Evolutionary conservation across 2,329 filamentous ascomycete species (phyloP).

Genomic region (Ophiostoma piceae): DNA sequence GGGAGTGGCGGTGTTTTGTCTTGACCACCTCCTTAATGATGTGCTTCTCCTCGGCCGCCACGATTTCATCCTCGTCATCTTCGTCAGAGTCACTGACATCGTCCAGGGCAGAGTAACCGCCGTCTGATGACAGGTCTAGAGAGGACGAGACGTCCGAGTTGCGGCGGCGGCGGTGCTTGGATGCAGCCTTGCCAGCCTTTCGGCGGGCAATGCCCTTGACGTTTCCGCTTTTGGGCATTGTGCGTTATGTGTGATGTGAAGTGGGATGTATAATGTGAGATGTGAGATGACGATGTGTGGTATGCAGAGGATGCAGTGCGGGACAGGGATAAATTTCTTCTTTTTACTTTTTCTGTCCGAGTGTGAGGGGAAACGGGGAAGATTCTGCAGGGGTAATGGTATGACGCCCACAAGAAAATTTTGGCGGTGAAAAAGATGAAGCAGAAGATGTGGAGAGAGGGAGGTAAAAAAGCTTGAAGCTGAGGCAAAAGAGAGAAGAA

Average conservation of each 20-base stretch:
- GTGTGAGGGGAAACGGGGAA: constrained; percentile 16
- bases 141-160: constrained; percentile 51
- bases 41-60: constrained; percentile 70
- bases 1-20: constrained; percentile 28
- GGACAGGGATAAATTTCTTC: constrained; percentile 11
- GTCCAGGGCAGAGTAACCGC: constrained; percentile 70
- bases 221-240: constrained; percentile 47
- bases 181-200: constrained; percentile 41
- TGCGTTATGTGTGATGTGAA: constrained; percentile 28
- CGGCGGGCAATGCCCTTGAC: constrained; percentile 35
- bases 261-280: constrained; percentile 16
- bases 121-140: constrained; percentile 59
- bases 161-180: constrained; percentile 44
- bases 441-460: constrained; percentile 7
- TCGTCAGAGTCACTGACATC: constrained; percentile 72
- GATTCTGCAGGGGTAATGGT: constrained; percentile 15
- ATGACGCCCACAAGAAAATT: constrained; percentile 10
- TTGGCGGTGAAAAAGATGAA: constrained; percentile 7
- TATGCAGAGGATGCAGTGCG: neutral
- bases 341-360: constrained; percentile 2
- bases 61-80: constrained; percentile 72
- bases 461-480: neutral
- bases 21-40: constrained; percentile 51
- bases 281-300: neutral
- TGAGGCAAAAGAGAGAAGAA: neutral